A percentile compares a stretch with the other conserved stretches of the same genome.
Evolutionary conservation across 116 monocot genomes (phyloP).

Genomic region (Cymodocea nodosa): DNA sequence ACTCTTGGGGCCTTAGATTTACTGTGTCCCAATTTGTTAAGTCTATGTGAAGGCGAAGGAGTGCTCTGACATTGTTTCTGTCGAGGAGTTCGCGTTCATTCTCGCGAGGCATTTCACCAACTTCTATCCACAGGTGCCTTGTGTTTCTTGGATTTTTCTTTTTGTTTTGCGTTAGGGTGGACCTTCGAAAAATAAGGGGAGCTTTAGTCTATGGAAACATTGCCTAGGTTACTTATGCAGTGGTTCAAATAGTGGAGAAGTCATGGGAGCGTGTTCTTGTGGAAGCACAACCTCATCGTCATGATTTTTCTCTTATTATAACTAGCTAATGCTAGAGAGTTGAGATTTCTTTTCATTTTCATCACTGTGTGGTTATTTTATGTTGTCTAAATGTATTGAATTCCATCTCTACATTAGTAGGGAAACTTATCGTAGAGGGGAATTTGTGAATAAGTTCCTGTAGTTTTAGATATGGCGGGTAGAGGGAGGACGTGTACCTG

Average conservation of each 20-base stretch:
- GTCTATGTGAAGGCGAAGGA: conserved; percentile 95
- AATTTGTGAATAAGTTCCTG: too few relatives aligned
- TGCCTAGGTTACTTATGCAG: conserved; percentile 45
- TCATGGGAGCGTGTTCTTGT: too few relatives aligned
- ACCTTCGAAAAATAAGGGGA: not conserved
- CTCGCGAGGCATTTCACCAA: too few relatives aligned
- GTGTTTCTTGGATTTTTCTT: not conserved
- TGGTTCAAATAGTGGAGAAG: conserved; percentile 66
- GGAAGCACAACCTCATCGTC: conserved; percentile 47
- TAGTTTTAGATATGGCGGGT: too few relatives aligned
- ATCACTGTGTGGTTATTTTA: not conserved
- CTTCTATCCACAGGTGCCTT: too few relatives aligned
- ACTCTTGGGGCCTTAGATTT: not conserved
- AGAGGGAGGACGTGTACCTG: too few relatives aligned
- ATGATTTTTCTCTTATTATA: conserved; percentile 28
- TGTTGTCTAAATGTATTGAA: too few relatives aligned
- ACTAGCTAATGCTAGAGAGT: not conserved
- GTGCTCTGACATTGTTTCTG: too few relatives aligned
- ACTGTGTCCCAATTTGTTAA: conserved; percentile 20
- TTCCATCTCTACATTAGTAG: too few relatives aligned
- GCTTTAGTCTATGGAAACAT: not conserved
- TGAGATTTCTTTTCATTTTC: not conserved
- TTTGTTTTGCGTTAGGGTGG: too few relatives aligned
- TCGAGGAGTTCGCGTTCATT: too few relatives aligned
- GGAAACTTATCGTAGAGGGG: too few relatives aligned